Percentiles rank a stretch among this genome's conserved stretches.
Evolutionary conservation across 495 filamentous ascomycete genomes (phyloP).

Genomic region (Cercophora newfieldiana): DNA sequence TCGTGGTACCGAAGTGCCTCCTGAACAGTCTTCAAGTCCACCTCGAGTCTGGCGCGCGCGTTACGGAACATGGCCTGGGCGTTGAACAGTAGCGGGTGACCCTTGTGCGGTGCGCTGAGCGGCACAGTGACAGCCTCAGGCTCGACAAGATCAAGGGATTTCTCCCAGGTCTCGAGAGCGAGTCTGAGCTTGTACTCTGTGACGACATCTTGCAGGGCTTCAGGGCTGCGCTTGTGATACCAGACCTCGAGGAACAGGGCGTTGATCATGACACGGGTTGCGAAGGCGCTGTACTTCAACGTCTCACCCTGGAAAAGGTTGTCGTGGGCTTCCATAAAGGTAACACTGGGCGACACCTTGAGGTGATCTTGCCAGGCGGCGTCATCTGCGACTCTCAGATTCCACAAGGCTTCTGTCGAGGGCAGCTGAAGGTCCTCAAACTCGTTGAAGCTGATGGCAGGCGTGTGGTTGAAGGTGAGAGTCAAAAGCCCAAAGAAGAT

Average conservation of each 20-base stretch:
- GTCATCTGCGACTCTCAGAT: conserved; percentile 76
- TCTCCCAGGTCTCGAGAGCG: conserved; percentile 97
- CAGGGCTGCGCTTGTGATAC: conserved; percentile 96
- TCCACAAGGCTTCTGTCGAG: conserved; percentile 94
- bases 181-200: conserved; percentile 97
- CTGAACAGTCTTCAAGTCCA: conserved; percentile 92
- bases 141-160: conserved; percentile 90
- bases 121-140: conserved; percentile 87
- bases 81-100: conserved; percentile 98
- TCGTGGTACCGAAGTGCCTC: conserved; percentile 97
- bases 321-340: conserved; percentile 91
- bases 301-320: conserved; percentile 91
- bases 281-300: conserved; percentile 93
- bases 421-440: conserved; percentile 91
- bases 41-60: conserved; percentile 86
- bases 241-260: conserved; percentile 97
- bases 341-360: conserved; percentile 66
- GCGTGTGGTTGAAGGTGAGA: conserved; percentile 95
- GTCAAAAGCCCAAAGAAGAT: conserved; percentile 98
- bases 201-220: conserved; percentile 92
- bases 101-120: conserved; percentile 91
- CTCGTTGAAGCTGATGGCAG: conserved; percentile 94
- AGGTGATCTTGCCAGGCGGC: conserved; percentile 78
- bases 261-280: conserved; percentile 98
- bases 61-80: conserved; percentile 97